These are phyloP conservation scores for Calonectria henricotiae DNA, from an alignment of 2,329 filamentous ascomycete genomes.

Conservation along the genomic window DNA sequence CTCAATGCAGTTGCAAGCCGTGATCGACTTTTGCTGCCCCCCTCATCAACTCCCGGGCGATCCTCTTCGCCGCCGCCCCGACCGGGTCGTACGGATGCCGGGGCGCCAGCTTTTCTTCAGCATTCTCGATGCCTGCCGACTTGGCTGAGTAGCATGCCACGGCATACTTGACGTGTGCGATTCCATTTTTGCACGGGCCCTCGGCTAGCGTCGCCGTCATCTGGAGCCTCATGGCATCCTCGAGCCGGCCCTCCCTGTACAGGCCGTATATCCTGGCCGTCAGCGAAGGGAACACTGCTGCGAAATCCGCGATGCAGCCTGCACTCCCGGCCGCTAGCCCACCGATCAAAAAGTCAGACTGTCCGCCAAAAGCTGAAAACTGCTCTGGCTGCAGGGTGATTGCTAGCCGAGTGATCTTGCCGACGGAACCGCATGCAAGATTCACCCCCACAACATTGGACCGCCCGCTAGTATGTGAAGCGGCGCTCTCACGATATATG, in stretches of 20 bases:
- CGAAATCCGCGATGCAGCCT: constrained; percentile 76
- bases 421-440: constrained; percentile 81
- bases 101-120: constrained; percentile 72
- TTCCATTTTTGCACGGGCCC: constrained; percentile 76
- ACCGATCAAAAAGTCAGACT: constrained; percentile 80
- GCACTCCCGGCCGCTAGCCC: constrained; percentile 72
- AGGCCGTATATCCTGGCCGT: constrained; percentile 74
- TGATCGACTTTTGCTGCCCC: constrained; percentile 64
- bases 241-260: constrained; percentile 71
- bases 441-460: constrained; percentile 80
- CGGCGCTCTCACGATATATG: constrained; percentile 49
- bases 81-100: constrained; percentile 74
- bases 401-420: constrained; percentile 77
- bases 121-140: constrained; percentile 73
- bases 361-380: constrained; percentile 81
- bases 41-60: constrained; percentile 60
- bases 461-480: constrained; percentile 42
- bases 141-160: constrained; percentile 74
- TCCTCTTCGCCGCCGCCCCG: constrained; percentile 62
- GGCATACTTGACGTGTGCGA: constrained; percentile 80
- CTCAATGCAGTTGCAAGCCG: constrained; percentile 38
- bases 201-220: constrained; percentile 77
- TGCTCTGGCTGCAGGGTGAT: constrained; percentile 66
- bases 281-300: constrained; percentile 74
- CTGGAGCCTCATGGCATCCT: constrained; percentile 75